A percentile compares a stretch with the other conserved stretches of the same genome.
Evolutionary conservation across 2,329 filamentous ascomycete species (phyloP).

Genomic region (Penicillium freii): DNA sequence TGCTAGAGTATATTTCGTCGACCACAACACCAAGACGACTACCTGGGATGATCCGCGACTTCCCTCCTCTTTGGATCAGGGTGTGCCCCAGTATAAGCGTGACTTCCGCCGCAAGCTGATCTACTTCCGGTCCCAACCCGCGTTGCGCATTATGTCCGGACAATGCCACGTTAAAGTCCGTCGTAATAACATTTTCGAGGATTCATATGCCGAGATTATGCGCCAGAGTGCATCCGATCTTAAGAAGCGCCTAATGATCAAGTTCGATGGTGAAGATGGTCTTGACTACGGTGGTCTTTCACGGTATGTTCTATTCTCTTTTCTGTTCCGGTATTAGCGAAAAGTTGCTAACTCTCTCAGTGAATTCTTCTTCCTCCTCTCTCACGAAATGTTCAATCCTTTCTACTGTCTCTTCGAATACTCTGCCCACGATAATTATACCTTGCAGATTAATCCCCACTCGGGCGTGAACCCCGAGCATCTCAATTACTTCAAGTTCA

Average conservation of each 20-base stretch:
- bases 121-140: conserved; percentile 97
- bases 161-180: conserved; percentile 98
- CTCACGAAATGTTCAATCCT: conserved; percentile 99
- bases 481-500: conserved; percentile 99
- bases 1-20: conserved; percentile 95
- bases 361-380: conserved; percentile 99
- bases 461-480: conserved; percentile 99
- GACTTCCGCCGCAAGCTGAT: conserved; percentile 98
- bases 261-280: conserved; percentile 98
- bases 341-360: conserved; percentile 46
- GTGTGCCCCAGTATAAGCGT: conserved; percentile 98
- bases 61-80: conserved; percentile 94
- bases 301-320: conserved; percentile 48
- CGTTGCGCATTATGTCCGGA: conserved; percentile 88
- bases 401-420: conserved; percentile 99
- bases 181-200: conserved; percentile 95
- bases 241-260: conserved; percentile 99
- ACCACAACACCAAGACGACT: conserved; percentile 99
- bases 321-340: background rate
- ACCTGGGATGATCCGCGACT: conserved; percentile 97
- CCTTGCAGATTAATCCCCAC: conserved; percentile 98
- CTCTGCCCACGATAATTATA: conserved; percentile 99
- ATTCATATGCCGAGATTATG: conserved; percentile 98
- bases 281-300: conserved; percentile 97
- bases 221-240: conserved; percentile 90